A percentile compares a stretch with the other conserved stretches of the same genome.
Evolutionary conservation across 208 protist species (phyloP).

Genomic region (Trypanosoma rangeli): DNA sequence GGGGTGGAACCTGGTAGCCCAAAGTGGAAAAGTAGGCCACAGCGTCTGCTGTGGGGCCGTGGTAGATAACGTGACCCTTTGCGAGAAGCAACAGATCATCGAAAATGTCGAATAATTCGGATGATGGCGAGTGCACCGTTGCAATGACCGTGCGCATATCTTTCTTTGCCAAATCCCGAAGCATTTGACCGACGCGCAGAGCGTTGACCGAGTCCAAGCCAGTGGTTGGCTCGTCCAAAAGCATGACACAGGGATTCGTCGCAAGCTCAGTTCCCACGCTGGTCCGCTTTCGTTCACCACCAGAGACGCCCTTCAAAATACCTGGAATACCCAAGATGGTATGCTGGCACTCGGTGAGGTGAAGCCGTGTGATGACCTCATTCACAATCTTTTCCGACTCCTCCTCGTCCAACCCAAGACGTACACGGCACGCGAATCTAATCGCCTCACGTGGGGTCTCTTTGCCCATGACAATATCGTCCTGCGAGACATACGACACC

Average conservation of each 20-base stretch:
- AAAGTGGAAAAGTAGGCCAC: constrained; percentile 45
- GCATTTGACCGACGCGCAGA: constrained; percentile 68
- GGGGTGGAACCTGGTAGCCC: constrained; percentile 34
- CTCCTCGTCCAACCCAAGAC: constrained; percentile 58
- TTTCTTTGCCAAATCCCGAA: constrained; percentile 74
- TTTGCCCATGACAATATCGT: constrained; percentile 87
- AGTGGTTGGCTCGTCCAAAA: constrained; percentile 90
- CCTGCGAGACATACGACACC: constrained; percentile 91
- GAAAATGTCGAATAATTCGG: constrained; percentile 80
- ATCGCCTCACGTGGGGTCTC: constrained; percentile 89
- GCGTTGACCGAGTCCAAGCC: constrained; percentile 88
- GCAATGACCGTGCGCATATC: constrained; percentile 84
- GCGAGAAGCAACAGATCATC: constrained; percentile 87
- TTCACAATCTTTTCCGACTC: constrained; percentile 61
- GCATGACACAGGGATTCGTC: constrained; percentile 86
- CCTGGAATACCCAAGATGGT: constrained; percentile 75
- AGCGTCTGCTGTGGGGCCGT: constrained; percentile 60
- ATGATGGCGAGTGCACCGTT: constrained; percentile 90
- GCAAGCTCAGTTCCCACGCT: constrained; percentile 90
- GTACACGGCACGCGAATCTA: constrained; percentile 78
- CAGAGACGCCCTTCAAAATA: constrained; percentile 76
- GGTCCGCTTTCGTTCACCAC: constrained; percentile 86
- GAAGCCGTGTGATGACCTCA: constrained; percentile 64
- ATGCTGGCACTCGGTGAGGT: constrained; percentile 71
- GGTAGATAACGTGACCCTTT: constrained; percentile 79